Percentiles rank a stretch among this genome's conserved stretches.
Conservation (phyloP, 2,329 filamentous ascomycete genomes). For the Phaeosphaeriaceae sp. region DNA sequence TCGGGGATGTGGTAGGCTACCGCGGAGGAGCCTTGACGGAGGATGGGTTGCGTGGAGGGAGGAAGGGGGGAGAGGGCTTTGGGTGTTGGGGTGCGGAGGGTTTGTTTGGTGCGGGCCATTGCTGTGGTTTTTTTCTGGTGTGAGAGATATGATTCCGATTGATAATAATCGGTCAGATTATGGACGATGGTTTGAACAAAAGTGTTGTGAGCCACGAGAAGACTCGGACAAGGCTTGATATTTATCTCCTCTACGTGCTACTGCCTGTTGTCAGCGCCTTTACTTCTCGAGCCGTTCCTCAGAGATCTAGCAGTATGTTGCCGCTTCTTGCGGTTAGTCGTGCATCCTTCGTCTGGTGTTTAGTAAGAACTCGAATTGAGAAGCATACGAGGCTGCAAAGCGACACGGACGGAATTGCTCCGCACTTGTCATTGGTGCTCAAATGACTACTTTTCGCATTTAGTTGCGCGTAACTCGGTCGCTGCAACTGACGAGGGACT, state of each 20-base stretch:
- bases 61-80: slow-evolving; percentile 11
- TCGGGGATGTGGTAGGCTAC: slow-evolving; percentile 49
- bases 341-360: not conserved
- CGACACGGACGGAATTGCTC: not conserved
- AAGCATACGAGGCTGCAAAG: not conserved
- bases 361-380: not conserved
- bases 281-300: not conserved
- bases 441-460: not conserved
- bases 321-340: not conserved
- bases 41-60: slow-evolving; percentile 16
- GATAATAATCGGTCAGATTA: no score
- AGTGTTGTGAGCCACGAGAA: not conserved
- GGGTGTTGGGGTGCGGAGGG: not conserved
- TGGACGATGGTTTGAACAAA: not conserved
- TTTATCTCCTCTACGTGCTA: not conserved
- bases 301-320: not conserved
- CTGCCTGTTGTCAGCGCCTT: not conserved
- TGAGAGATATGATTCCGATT: no score
- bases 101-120: not conserved
- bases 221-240: not conserved
- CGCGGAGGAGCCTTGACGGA: slow-evolving; percentile 20
- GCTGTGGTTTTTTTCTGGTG: not conserved
- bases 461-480: not conserved
- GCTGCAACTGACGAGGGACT: not conserved
- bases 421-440: not conserved